A percentile compares a stretch with the other conserved stretches of the same genome.
Evolutionary conservation across 2,329 filamentous ascomycete genomes (phyloP).

Genomic region (Fusarium paranaense): DNA sequence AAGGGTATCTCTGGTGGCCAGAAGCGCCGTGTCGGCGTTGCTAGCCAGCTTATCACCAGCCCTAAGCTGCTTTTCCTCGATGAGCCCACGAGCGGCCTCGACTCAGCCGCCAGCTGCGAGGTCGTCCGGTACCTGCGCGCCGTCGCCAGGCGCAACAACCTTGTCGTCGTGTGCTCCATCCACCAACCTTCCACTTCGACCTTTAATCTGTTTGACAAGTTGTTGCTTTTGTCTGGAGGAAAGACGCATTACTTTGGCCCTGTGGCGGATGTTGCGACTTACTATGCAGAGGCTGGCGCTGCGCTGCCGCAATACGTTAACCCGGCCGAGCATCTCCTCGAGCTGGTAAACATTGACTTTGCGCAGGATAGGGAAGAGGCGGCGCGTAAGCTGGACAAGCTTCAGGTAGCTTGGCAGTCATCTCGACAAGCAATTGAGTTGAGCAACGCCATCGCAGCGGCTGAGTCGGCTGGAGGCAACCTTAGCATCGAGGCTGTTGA

Average conservation of each 20-base stretch:
- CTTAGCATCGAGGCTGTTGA: slow-evolving; percentile 30
- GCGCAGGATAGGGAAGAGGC: slow-evolving; percentile 58
- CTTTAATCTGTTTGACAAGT: slow-evolving; percentile 83
- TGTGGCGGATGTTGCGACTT: slow-evolving; percentile 65
- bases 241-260: slow-evolving; percentile 80
- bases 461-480: slow-evolving; percentile 45
- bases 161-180: slow-evolving; percentile 85
- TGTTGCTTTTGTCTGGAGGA: slow-evolving; percentile 78
- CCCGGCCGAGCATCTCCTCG: slow-evolving; percentile 83
- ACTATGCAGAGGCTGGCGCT: slow-evolving; percentile 72
- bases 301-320: slow-evolving; percentile 78
- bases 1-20: slow-evolving; percentile 90
- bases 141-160: slow-evolving; percentile 74
- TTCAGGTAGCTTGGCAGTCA: slow-evolving; percentile 43
- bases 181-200: slow-evolving; percentile 87
- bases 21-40: slow-evolving; percentile 83
- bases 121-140: slow-evolving; percentile 79
- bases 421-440: slow-evolving; percentile 39
- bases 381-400: slow-evolving; percentile 49
- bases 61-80: slow-evolving; percentile 86
- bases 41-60: slow-evolving; percentile 82
- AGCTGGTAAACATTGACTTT: slow-evolving; percentile 84
- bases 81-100: slow-evolving; percentile 85
- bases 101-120: slow-evolving; percentile 81
- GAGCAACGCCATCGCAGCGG: slow-evolving; percentile 38